A percentile compares a stretch with the other conserved stretches of the same genome.
Evolutionary conservation across 2,329 filamentous ascomycete species (phyloP).

Genomic region (Colletotrichum eremochloae): DNA sequence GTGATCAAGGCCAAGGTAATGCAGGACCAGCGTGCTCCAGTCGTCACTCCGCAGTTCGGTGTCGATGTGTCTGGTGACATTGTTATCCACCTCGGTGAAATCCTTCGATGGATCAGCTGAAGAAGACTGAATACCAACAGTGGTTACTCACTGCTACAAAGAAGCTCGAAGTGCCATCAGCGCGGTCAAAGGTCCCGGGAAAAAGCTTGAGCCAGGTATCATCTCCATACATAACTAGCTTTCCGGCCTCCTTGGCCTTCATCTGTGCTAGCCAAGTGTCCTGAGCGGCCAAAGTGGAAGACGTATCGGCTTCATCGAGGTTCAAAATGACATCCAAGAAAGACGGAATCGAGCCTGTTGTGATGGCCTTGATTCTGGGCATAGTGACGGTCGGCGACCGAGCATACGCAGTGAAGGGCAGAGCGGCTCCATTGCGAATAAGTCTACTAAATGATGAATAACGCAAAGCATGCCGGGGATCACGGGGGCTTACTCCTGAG

Average conservation of each 20-base stretch:
- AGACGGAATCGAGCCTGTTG: constrained; percentile 96
- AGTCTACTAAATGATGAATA: constrained; percentile 66
- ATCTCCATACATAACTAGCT: constrained; percentile 94
- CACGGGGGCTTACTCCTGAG: constrained; percentile 76
- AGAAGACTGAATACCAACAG: constrained; percentile 44
- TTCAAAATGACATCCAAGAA: constrained; percentile 98
- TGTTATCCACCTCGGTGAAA: constrained; percentile 97
- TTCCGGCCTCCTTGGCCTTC: constrained; percentile 77
- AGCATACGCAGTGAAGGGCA: constrained; percentile 96
- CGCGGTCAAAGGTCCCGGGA: constrained; percentile 85
- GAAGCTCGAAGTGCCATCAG: constrained; percentile 96
- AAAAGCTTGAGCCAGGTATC: constrained; percentile 99
- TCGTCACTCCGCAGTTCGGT: constrained; percentile 81
- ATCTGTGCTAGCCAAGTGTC: constrained; percentile 98
- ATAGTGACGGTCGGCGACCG: constrained; percentile 98
- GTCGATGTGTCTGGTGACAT: constrained; percentile 92
- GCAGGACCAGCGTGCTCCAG: constrained; percentile 94
- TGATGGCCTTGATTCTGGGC: constrained; percentile 97
- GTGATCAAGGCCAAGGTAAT: constrained; percentile 96
- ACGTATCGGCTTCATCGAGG: constrained; percentile 93
- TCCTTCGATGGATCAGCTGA: constrained; percentile 69
- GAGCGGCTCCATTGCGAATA: constrained; percentile 83
- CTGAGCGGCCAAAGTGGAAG: constrained; percentile 87
- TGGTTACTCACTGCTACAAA: constrained; percentile 86
- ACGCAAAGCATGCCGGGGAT: neutral